Conservation (phyloP, 1,284 basidiomycete genomes). For the Irpex lacteus region DNA sequence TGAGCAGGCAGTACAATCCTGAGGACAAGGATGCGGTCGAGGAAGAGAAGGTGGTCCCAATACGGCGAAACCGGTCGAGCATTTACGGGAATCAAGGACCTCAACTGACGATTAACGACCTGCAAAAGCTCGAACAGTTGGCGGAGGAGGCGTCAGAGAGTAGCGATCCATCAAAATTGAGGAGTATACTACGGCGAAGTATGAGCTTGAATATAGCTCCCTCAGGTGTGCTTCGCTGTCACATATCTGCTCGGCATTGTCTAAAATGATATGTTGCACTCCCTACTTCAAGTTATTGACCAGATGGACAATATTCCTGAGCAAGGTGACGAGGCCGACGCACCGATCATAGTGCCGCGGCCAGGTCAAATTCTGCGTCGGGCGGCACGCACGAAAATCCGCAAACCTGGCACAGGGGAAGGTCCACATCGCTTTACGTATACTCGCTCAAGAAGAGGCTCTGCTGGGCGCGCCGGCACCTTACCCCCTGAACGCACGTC, state of each 20-base stretch:
- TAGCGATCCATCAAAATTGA: constrained; percentile 82
- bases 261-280: constrained; percentile 3
- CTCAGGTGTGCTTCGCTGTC: constrained; percentile 58
- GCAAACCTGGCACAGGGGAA: constrained; percentile 82
- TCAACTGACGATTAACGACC: constrained; percentile 86
- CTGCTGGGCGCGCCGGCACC: constrained; percentile 30
- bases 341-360: constrained; percentile 85
- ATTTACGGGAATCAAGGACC: constrained; percentile 60
- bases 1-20: constrained; percentile 85
- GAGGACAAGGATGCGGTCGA: constrained; percentile 68
- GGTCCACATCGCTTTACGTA: constrained; percentile 78
- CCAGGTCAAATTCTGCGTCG: constrained; percentile 89
- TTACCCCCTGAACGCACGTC: constrained; percentile 22
- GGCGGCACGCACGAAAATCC: constrained; percentile 91
- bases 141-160: constrained; percentile 85
- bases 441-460: constrained; percentile 47
- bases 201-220: constrained; percentile 86
- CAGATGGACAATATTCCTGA: constrained; percentile 65
- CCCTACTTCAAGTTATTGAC: constrained; percentile 50
- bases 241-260: background rate
- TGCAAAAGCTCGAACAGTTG: constrained; percentile 90
- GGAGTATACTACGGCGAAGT: constrained; percentile 82
- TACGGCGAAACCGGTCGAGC: constrained; percentile 65
- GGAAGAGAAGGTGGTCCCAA: constrained; percentile 57
- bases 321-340: constrained; percentile 77